A percentile compares a stretch with the other conserved stretches of the same genome.
phyloP scores from a whole-genome alignment of 495 filamentous ascomycete genomes.

The Neurospora tetrasperma region DNA sequence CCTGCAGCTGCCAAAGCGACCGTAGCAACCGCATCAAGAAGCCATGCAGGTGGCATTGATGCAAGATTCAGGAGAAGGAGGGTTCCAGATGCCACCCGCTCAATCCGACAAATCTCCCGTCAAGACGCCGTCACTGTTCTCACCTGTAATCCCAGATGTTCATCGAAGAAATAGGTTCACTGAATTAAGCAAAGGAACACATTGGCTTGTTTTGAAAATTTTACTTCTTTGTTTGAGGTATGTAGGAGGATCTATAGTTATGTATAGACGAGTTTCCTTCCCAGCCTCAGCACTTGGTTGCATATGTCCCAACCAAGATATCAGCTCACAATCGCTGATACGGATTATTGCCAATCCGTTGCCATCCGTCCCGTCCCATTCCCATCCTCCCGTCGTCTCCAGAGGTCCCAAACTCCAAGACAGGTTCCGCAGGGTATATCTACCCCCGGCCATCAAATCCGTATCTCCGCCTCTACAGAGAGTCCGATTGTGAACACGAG shows the following conservation, averaged over 20 bases:
- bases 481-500: neutral
- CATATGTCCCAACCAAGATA: neutral
- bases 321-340: neutral
- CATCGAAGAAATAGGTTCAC: neutral
- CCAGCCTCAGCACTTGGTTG: neutral
- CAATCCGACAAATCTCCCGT: neutral
- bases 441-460: neutral
- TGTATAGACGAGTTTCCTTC: neutral
- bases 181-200: neutral
- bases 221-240: neutral
- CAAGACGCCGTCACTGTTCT: neutral
- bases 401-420: neutral
- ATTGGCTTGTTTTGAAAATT: neutral
- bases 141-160: neutral
- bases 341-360: neutral
- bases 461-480: neutral
- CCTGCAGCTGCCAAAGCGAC: neutral
- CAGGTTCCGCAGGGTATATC: constrained; percentile 1
- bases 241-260: neutral
- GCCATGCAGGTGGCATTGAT: neutral
- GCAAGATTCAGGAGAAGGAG: neutral
- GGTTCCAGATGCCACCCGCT: neutral
- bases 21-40: neutral
- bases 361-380: neutral
- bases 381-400: neutral